Conservation (phyloP, 148 eudicot species). For the Polygonum aviculare region DNA sequence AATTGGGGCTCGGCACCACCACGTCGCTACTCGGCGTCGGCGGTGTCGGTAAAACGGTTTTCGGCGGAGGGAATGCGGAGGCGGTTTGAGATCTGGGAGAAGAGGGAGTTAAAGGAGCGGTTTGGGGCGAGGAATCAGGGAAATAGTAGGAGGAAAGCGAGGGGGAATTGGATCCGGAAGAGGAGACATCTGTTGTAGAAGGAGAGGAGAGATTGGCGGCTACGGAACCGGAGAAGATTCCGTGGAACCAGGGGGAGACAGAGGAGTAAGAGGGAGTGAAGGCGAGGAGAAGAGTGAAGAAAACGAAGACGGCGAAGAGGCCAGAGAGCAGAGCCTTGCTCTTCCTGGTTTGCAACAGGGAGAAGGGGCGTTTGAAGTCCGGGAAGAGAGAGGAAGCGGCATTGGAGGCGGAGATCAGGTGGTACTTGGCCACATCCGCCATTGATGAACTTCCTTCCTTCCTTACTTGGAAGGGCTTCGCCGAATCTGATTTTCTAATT, state of each 20-base stretch:
- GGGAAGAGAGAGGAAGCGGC: constrained; percentile 27
- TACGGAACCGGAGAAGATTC: constrained; percentile 26
- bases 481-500: too few species aligned
- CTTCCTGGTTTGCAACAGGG: constrained; percentile 31
- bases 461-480: background rate
- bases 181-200: constrained; percentile 14
- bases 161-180: constrained; percentile 48
- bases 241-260: constrained; percentile 58
- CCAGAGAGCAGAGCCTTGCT: constrained; percentile 41
- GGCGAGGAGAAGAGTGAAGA: constrained; percentile 54
- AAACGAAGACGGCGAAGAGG: constrained; percentile 39
- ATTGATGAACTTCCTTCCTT: constrained; percentile 17
- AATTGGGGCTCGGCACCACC: background rate
- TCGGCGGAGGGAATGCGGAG: background rate
- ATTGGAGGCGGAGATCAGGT: constrained; percentile 29
- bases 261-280: constrained; percentile 50
- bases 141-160: constrained; percentile 34
- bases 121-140: constrained; percentile 25
- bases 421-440: constrained; percentile 59
- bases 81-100: background rate
- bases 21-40: background rate
- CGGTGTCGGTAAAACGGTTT: background rate
- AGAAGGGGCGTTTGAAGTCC: constrained; percentile 41
- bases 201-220: constrained; percentile 9
- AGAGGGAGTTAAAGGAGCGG: background rate